phyloP scores from a whole-genome alignment of 1,284 basidiomycete genomes.

The Heliocybe sulcata region DNA sequence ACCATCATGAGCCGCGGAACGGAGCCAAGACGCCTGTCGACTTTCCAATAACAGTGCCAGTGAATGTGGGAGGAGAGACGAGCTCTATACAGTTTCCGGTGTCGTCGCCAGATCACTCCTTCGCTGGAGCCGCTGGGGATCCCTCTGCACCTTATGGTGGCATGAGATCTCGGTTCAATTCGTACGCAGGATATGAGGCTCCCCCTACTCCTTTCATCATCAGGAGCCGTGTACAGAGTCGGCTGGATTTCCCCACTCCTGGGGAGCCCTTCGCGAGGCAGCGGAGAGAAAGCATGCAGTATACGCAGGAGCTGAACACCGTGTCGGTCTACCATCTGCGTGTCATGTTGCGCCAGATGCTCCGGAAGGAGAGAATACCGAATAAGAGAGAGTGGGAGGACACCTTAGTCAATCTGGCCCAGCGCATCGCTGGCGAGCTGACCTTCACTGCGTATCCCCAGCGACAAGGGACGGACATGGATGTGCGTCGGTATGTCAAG shows the following conservation, averaged over 20 bases:
- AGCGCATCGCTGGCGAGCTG: slow-evolving; percentile 70
- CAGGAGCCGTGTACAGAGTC: slow-evolving; percentile 73
- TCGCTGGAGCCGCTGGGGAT: slow-evolving; percentile 22
- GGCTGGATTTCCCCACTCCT: slow-evolving; percentile 43
- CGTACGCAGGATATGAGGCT: slow-evolving; percentile 60
- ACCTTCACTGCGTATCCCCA: slow-evolving; percentile 71
- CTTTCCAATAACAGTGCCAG: slow-evolving; percentile 42
- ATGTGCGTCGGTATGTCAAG: slow-evolving; percentile 93
- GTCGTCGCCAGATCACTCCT: slow-evolving; percentile 59
- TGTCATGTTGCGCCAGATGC: slow-evolving; percentile 84
- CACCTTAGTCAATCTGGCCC: slow-evolving; percentile 71
- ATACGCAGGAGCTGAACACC: slow-evolving; percentile 72
- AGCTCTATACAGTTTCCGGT: slow-evolving; percentile 78
- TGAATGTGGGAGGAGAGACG: slow-evolving; percentile 39
- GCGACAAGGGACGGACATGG: slow-evolving; percentile 86
- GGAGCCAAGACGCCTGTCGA: slow-evolving; percentile 47
- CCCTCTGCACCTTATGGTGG: slow-evolving; percentile 44
- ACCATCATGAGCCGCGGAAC: slow-evolving; percentile 37
- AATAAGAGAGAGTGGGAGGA: slow-evolving; percentile 83
- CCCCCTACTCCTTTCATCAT: slow-evolving; percentile 69
- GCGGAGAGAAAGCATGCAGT: slow-evolving; percentile 78
- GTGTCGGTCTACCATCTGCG: slow-evolving; percentile 85
- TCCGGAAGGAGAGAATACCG: slow-evolving; percentile 70
- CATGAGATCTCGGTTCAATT: slow-evolving; percentile 54
- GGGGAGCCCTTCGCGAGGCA: slow-evolving; percentile 72